Conservation (phyloP, 495 filamentous ascomycete genomes). For the Annulohypoxylon bovei region DNA sequence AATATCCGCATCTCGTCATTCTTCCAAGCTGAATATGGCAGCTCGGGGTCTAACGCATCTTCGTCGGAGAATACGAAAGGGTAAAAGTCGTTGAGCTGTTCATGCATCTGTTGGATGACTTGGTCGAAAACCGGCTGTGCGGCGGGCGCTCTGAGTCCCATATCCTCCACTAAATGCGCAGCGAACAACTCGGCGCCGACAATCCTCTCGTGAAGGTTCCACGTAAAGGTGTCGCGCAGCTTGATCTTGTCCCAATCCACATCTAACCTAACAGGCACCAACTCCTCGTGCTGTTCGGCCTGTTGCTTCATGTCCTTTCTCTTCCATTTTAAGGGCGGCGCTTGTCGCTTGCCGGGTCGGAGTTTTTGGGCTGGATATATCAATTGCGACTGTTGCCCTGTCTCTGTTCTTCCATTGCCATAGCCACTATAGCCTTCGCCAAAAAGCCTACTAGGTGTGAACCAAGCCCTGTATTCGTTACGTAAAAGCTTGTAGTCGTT, state of each 20-base stretch:
- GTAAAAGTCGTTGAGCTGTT: slow-evolving; percentile 92
- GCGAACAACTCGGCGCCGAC: slow-evolving; percentile 83
- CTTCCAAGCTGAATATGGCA: slow-evolving; percentile 94
- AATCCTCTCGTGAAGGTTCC: slow-evolving; percentile 93
- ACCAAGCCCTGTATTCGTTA: slow-evolving; percentile 58
- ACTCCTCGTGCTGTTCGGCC: slow-evolving; percentile 86
- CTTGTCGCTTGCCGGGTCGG: slow-evolving; percentile 76
- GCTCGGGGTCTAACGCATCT: slow-evolving; percentile 86
- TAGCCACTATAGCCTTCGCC: slow-evolving; percentile 90
- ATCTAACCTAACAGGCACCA: slow-evolving; percentile 90
- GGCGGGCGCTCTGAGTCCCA: slow-evolving; percentile 73
- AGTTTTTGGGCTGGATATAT: slow-evolving; percentile 80
- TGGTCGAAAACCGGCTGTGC: slow-evolving; percentile 78
- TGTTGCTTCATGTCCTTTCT: slow-evolving; percentile 84
- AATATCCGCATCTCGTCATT: slow-evolving; percentile 98
- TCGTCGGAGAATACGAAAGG: slow-evolving; percentile 90
- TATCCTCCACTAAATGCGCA: slow-evolving; percentile 88
- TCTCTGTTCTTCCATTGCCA: slow-evolving; percentile 85
- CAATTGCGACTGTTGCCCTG: slow-evolving; percentile 60
- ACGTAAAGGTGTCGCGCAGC: slow-evolving; percentile 96
- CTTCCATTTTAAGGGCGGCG: slow-evolving; percentile 72
- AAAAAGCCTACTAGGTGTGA: slow-evolving; percentile 58
- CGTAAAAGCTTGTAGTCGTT: slow-evolving; percentile 63
- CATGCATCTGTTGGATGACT: slow-evolving; percentile 80
- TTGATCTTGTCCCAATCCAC: slow-evolving; percentile 97